Evolutionary conservation across 768 basidiomycete genomes (phyloP).

Genomic region (Hericium rajendrae): DNA sequence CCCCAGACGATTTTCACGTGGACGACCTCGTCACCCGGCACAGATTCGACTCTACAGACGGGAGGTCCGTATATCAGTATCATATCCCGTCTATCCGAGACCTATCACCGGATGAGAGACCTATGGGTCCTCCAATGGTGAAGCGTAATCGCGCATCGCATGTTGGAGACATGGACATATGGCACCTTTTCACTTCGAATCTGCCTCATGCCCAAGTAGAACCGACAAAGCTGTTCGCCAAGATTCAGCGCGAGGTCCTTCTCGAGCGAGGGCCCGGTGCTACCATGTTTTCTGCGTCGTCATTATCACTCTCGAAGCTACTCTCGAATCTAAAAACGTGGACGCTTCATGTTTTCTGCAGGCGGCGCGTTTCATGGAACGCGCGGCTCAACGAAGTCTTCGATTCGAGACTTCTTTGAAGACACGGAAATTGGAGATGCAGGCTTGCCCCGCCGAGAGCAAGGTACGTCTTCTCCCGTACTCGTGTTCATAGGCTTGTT

Average conservation of each 20-base stretch:
- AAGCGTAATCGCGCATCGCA: background rate
- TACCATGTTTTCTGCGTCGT: background rate
- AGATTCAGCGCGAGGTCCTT: conserved; percentile 9
- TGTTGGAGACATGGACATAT: background rate
- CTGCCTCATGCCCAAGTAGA: background rate
- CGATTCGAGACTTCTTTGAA: background rate
- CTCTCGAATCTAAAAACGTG: background rate
- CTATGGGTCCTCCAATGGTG: background rate
- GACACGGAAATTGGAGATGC: background rate
- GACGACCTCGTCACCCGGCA: background rate
- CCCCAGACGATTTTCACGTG: background rate
- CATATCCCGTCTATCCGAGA: background rate
- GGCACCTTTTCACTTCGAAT: conserved; percentile 12
- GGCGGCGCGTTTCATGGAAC: background rate
- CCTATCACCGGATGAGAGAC: background rate
- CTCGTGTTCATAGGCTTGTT: background rate
- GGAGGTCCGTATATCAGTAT: background rate
- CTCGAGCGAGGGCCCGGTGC: conserved; percentile 6
- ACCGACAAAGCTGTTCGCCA: conserved; percentile 7
- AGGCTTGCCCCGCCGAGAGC: conserved; percentile 9
- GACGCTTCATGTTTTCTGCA: conserved; percentile 3
- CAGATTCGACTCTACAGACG: background rate
- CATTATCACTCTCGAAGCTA: background rate
- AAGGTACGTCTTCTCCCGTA: conserved; percentile 3
- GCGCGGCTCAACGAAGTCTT: conserved; percentile 2